A percentile compares a stretch with the other conserved stretches of the same genome.
Conservation (phyloP, 345 rosid genomes). For the Corchorus olitorius region DNA sequence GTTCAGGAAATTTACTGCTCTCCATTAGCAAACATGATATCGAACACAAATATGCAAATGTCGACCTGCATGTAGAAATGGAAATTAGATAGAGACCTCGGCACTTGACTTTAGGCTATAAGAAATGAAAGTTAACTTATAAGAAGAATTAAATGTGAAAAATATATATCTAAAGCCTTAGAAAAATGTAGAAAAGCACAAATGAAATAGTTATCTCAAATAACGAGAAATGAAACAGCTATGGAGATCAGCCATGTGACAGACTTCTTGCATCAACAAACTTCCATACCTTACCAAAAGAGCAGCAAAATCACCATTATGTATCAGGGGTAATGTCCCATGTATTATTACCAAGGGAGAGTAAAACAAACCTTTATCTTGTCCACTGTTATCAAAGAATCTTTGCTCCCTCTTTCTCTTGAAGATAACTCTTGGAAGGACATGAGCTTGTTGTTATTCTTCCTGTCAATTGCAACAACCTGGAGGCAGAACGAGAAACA, state of each 20-base stretch:
- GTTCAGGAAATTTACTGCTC: constrained; percentile 58
- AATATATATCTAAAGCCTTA: not conserved
- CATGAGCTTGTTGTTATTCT: constrained; percentile 73
- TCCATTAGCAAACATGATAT: constrained; percentile 87
- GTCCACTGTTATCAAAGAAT: constrained; percentile 50
- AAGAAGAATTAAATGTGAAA: not conserved
- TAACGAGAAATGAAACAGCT: not conserved
- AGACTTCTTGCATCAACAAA: constrained; percentile 6
- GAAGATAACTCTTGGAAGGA: constrained; percentile 93
- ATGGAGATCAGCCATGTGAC: not conserved
- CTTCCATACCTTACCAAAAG: not conserved
- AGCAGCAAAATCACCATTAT: not conserved
- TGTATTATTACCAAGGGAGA: constrained; percentile 1
- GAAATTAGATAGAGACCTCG: constrained; percentile 18
- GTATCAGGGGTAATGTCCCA: no score
- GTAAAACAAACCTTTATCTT: constrained; percentile 60
- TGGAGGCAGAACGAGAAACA: constrained; percentile 28
- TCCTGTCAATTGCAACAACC: constrained; percentile 90
- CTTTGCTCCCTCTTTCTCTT: constrained; percentile 85
- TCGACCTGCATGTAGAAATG: constrained; percentile 62
- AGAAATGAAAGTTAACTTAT: not conserved
- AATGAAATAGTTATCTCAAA: not conserved
- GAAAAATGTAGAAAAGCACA: not conserved
- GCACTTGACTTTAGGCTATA: constrained; percentile 1
- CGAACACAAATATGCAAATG: constrained; percentile 79